Evolutionary conservation across 1,139 yeast genomes (phyloP).

Genomic region (Scheffersomyces parashehatae): DNA sequence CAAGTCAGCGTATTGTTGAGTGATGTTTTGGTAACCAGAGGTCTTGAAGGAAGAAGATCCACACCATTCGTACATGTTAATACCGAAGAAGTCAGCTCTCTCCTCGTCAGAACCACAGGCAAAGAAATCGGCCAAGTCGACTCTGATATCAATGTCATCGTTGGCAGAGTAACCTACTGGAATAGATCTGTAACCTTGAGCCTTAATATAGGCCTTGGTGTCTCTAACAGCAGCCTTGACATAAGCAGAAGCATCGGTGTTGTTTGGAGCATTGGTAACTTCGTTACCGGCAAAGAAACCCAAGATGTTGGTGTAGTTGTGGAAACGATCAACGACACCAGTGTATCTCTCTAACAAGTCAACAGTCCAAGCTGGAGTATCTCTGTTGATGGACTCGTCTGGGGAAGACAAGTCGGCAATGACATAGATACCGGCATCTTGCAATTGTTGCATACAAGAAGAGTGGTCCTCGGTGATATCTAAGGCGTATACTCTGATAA

Average conservation of each 20-base stretch:
- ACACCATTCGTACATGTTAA: constrained; percentile 94
- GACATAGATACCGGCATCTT: constrained; percentile 86
- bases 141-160: constrained; percentile 70
- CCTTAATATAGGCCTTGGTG: constrained; percentile 75
- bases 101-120: constrained; percentile 63
- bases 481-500: constrained; percentile 70
- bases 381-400: constrained; percentile 70
- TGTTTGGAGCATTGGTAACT: constrained; percentile 57
- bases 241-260: constrained; percentile 70
- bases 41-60: constrained; percentile 64
- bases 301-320: constrained; percentile 75
- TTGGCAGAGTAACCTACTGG: constrained; percentile 96
- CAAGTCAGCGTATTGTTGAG: constrained; percentile 60
- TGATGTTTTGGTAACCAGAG: constrained; percentile 70
- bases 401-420: constrained; percentile 89
- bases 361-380: constrained; percentile 70
- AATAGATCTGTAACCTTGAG: constrained; percentile 64
- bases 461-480: constrained; percentile 81
- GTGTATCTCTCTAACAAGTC: constrained; percentile 74
- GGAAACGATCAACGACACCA: constrained; percentile 78
- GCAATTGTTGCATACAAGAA: constrained; percentile 82
- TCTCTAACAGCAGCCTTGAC: constrained; percentile 92
- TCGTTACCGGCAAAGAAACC: constrained; percentile 97
- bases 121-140: constrained; percentile 77
- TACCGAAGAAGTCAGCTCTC: constrained; percentile 86